A percentile compares a stretch with the other conserved stretches of the same genome.
phyloP scores from a whole-genome alignment of 1,139 yeast species.

The Nakaseomyces uthaithaninus region DNA sequence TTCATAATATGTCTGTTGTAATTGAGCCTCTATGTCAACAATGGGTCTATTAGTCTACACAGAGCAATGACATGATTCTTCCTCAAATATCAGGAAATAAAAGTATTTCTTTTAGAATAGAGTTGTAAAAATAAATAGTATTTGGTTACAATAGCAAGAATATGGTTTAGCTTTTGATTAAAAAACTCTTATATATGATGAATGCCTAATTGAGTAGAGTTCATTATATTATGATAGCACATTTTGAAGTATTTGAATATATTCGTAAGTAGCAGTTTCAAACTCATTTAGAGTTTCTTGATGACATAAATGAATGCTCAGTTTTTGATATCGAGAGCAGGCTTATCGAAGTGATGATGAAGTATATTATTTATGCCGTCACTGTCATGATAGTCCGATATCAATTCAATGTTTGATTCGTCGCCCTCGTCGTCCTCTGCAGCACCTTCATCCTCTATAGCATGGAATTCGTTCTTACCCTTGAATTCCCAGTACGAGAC shows the following conservation, averaged over 20 bases:
- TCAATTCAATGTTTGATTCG: conserved; percentile 6
- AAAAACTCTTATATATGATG: too few species aligned
- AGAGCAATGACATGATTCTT: too few species aligned
- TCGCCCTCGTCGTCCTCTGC: conserved; percentile 10
- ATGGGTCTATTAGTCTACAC: too few species aligned
- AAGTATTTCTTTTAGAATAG: too few species aligned
- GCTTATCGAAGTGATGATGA: conserved; percentile 3
- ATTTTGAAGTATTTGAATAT: too few species aligned
- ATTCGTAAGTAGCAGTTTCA: too few species aligned
- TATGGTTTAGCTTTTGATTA: background rate
- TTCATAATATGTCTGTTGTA: too few species aligned
- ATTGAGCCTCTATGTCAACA: too few species aligned
- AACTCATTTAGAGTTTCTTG: background rate
- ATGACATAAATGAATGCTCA: background rate
- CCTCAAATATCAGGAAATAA: background rate
- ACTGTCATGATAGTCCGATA: conserved; percentile 1
- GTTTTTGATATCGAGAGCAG: background rate
- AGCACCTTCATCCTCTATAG: conserved; percentile 18
- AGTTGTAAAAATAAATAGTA: too few species aligned
- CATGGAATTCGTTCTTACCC: conserved; percentile 35
- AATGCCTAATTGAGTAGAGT: too few species aligned
- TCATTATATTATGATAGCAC: too few species aligned
- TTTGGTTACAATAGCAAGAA: background rate
- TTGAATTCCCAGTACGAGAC: conserved; percentile 46
- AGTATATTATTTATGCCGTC: background rate